Base-by-base conservation (phyloP, 164 flowering plant genomes). In the Dillenia suffruticosa region DNA sequence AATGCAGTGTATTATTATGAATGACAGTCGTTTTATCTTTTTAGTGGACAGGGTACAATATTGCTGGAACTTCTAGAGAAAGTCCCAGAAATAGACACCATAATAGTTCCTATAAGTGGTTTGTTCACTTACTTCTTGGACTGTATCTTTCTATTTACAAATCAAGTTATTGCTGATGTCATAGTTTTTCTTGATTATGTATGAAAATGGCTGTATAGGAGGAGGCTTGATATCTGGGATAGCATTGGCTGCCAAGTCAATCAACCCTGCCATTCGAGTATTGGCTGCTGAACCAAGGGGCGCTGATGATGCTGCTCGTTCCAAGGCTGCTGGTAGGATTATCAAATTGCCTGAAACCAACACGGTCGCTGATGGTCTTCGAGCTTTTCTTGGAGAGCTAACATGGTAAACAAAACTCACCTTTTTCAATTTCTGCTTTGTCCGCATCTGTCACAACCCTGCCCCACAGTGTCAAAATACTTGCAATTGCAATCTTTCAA, bases 181-280 rank as follows among this genome's bases (percentile, higher is more conserved):
- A 1, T 19, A 19, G 22, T 19, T 19, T 19, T 19, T 19, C 22
- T 19, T 19, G 22, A 19, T 19, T 19, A 19, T 19, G 1, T 19
- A 19, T 19, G 22, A 19, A 19, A 19, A 44, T 19, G 22, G 22
- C 22, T 19, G 46, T 77, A 63, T 70, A 90, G 94, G 98, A 55
- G 98, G 97, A 53, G 96, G 98, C 62, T 69, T 93, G 65, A 88
- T 93, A 65, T 93, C 97, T 15, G 97, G 98, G 46, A 88, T 93
- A 67, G 80, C 98, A 60, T 72, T 93, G 77, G 96, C 94, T 68
- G 96, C 96, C 58, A 93, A 90, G 75, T 77, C 92, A 53, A 83
- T 90, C 61, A 93, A 90, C 56, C 96, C 98, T 15, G 22, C 72
- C 52, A 87, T 93, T 63, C 83, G 83, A 56, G 62, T 93, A 68